Evolutionary conservation across 108 stramenopile species (phyloP).

Genomic region (Cyclotella cryptica): DNA sequence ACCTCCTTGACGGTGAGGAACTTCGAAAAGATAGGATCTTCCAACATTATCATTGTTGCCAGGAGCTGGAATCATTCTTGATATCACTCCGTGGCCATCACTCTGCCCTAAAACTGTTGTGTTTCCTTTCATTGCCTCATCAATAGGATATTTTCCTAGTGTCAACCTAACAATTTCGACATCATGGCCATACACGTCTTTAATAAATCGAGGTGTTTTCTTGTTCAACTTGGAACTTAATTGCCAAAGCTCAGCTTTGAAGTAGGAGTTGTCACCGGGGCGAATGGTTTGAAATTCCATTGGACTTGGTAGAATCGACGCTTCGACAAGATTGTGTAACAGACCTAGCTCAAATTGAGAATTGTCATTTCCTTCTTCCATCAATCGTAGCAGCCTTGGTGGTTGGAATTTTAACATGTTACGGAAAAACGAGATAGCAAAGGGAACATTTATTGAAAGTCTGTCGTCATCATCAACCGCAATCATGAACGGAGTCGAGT

Average conservation of each 20-base stretch:
- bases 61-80: constrained; percentile 32
- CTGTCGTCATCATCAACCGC: constrained; percentile 59
- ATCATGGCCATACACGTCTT: constrained; percentile 36
- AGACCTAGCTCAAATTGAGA: constrained; percentile 39
- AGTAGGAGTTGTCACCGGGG: constrained; percentile 16
- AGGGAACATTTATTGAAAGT: constrained; percentile 71
- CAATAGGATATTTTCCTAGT: constrained; percentile 26
- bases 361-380: constrained; percentile 1
- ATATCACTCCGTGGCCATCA: constrained; percentile 48
- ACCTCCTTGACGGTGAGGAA: constrained; percentile 31
- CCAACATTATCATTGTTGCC: constrained; percentile 1
- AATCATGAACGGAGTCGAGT: constrained; percentile 62
- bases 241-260: constrained; percentile 30
- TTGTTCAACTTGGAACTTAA: constrained; percentile 25
- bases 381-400: neutral
- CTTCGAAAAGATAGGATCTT: constrained; percentile 43
- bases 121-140: constrained; percentile 4
- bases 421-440: constrained; percentile 70
- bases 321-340: constrained; percentile 66
- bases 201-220: constrained; percentile 13
- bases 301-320: constrained; percentile 65
- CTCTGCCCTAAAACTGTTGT: constrained; percentile 33
- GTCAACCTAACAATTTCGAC: constrained; percentile 49
- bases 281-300: constrained; percentile 36
- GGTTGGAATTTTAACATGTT: constrained; percentile 22